A percentile compares a stretch with the other conserved stretches of the same genome.
Evolutionary conservation across 2,329 filamentous ascomycete species (phyloP).

Genomic region (Pseudogymnoascus sp.): DNA sequence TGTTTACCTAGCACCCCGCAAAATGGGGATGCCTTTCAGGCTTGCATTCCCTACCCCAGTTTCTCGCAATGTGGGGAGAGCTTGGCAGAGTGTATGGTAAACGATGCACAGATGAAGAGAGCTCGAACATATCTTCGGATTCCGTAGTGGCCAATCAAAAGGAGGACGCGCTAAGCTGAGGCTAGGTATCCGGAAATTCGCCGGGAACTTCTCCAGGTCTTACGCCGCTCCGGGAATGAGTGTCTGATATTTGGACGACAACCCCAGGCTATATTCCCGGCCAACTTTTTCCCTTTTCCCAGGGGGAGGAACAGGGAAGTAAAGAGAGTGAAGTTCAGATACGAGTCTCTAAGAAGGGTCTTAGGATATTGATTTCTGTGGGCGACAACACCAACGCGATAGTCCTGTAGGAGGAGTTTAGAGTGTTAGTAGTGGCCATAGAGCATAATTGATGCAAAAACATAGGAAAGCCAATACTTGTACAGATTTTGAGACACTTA

Average conservation of each 20-base stretch:
- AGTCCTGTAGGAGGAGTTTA: constrained; percentile 1
- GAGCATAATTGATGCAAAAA: constrained; percentile 12
- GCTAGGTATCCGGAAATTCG: background rate
- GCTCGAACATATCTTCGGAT: background rate
- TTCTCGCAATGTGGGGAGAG: background rate
- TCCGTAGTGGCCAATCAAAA: background rate
- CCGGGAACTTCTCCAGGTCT: background rate
- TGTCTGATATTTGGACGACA: background rate
- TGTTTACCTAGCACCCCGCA: background rate
- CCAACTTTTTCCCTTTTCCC: background rate
- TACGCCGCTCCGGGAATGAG: background rate
- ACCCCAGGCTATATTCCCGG: background rate
- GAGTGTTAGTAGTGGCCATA: constrained; percentile 10
- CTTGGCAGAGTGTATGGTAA: background rate
- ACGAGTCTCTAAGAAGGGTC: background rate
- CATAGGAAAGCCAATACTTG: constrained; percentile 14
- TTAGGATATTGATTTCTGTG: background rate
- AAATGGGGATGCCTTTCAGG: background rate
- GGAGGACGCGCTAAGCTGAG: background rate
- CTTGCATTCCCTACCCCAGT: background rate
- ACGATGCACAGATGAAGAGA: background rate
- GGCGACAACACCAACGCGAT: constrained; percentile 1
- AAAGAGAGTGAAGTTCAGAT: background rate
- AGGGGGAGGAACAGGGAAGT: background rate
- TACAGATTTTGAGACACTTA: constrained; percentile 18